Evolutionary conservation across 2,329 filamentous ascomycete species (phyloP).

Genomic region (Geosmithia morbida): DNA sequence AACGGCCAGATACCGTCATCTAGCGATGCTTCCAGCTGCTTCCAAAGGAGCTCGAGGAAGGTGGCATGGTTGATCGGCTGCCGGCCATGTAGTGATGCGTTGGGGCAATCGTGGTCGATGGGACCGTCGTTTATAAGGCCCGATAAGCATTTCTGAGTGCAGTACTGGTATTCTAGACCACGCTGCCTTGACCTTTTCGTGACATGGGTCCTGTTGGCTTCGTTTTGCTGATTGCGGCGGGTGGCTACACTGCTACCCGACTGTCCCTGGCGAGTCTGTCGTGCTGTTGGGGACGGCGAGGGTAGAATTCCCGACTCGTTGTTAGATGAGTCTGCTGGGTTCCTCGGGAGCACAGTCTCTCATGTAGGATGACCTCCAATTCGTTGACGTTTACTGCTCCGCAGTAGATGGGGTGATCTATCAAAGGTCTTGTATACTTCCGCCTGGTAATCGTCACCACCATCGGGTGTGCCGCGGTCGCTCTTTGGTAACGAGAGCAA

Average conservation of each 20-base stretch:
- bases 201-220: conserved; percentile 10
- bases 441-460: conserved; percentile 5
- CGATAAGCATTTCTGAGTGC: conserved; percentile 4
- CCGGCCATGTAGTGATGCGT: neutral
- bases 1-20: conserved; percentile 15
- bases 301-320: too few species aligned
- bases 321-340: too few species aligned
- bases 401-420: conserved; percentile 6
- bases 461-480: conserved; percentile 5
- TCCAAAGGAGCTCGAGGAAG: neutral
- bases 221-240: conserved; percentile 12
- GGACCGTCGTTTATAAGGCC: conserved; percentile 5
- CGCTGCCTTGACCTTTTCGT: neutral
- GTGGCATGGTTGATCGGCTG: neutral
- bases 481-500: conserved; percentile 7
- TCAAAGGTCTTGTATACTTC: conserved; percentile 7
- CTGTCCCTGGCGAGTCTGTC: too few species aligned
- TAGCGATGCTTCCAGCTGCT: conserved; percentile 4
- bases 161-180: conserved; percentile 1
- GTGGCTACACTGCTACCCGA: too few species aligned
- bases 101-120: conserved; percentile 5
- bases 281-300: neutral
- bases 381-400: too few species aligned
- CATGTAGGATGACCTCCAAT: too few species aligned
- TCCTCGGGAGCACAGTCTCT: too few species aligned